Evolutionary conservation across 139 green algal species (phyloP), one percentile per base, ranked within the genome.

Genomic region (Chlamydomonas incerta): DNA sequence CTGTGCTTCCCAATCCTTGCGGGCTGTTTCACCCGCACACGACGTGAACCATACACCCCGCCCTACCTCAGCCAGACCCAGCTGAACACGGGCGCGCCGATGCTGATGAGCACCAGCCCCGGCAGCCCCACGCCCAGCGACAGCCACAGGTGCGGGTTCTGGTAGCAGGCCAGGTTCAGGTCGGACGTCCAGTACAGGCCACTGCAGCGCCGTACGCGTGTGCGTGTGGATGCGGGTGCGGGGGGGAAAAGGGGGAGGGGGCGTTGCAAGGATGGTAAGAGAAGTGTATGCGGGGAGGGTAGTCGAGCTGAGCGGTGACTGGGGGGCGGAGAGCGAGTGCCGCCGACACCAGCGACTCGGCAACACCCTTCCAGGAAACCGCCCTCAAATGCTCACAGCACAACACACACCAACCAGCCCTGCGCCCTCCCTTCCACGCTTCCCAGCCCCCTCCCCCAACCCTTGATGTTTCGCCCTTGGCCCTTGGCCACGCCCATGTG

Each of bases 101-200:
- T 21, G 34, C 26, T 37, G 76, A 83, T 63, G 24, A 83, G 76
- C 24, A 73, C 28, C 29, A 83, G 60, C 4, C 76, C 76, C 67
- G 76, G 76, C 28, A 83, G 76, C 26, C 76, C 58, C 76, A 83
- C 76, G 20, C 15, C 76, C 60, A 83, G 76, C 24, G 62, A 35
- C 76, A 83, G 41, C 76, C 60, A 72, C 35, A 83, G 76, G 63
- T 83, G 76, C 62, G 62, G 37, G 28, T n/a, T 26, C 5, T 47
- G 3, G 63, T 83, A 83, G 34, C 76, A 83, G 17, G 63, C 15
- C 23, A 83, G 60, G 63, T 83, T 37, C 11, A 74, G 37, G 58
- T 83, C 58, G 76, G 8, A 50, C 62, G 37, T 83, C 76, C 76
- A 83, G 58, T 62, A 83, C 31, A 46, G 28, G 15, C 74, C 74